A percentile compares a stretch with the other conserved stretches of the same genome.
These are phyloP conservation scores for Penicillium crystallinum DNA, from an alignment of 495 filamentous ascomycete genomes.

Conservation along the genomic window DNA sequence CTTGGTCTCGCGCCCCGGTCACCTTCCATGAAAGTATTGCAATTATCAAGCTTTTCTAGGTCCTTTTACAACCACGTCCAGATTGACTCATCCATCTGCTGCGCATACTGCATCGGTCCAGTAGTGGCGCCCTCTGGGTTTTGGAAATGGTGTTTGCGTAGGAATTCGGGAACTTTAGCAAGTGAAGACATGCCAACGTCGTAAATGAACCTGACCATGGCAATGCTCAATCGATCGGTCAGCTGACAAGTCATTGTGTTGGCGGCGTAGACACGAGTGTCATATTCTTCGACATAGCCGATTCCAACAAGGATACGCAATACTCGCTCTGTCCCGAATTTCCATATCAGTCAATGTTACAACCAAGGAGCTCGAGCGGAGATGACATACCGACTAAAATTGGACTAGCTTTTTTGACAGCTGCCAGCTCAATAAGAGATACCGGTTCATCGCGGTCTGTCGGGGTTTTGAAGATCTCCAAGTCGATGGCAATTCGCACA, in stretches of 20 bases:
- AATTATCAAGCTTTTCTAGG: constrained; percentile 7
- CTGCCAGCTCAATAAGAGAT: constrained; percentile 11
- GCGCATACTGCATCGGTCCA: constrained; percentile 8
- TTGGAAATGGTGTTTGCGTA: constrained; percentile 9
- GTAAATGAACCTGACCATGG: constrained; percentile 16
- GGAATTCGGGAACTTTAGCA: constrained; percentile 17
- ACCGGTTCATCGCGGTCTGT: constrained; percentile 1
- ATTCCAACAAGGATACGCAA: neutral
- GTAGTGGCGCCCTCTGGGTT: constrained; percentile 1
- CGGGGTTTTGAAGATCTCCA: constrained; percentile 15
- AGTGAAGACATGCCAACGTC: constrained; percentile 11
- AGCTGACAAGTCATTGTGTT: constrained; percentile 16
- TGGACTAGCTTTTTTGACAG: constrained; percentile 5
- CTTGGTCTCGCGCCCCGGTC: constrained; percentile 12
- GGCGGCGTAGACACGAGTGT: constrained; percentile 4
- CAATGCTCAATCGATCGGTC: constrained; percentile 9
- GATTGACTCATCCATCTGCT: constrained; percentile 3
- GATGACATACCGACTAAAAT: constrained; percentile 8
- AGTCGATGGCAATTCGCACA: constrained; percentile 15
- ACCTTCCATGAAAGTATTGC: constrained; percentile 25
- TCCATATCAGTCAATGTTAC: constrained; percentile 15
- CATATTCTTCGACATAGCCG: neutral
- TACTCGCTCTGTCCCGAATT: neutral
- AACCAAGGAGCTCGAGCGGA: neutral
- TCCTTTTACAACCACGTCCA: constrained; percentile 8